These are phyloP conservation scores for Sicyos baderoa DNA, from an alignment of 306 rosid genomes.

Conservation along the genomic window DNA sequence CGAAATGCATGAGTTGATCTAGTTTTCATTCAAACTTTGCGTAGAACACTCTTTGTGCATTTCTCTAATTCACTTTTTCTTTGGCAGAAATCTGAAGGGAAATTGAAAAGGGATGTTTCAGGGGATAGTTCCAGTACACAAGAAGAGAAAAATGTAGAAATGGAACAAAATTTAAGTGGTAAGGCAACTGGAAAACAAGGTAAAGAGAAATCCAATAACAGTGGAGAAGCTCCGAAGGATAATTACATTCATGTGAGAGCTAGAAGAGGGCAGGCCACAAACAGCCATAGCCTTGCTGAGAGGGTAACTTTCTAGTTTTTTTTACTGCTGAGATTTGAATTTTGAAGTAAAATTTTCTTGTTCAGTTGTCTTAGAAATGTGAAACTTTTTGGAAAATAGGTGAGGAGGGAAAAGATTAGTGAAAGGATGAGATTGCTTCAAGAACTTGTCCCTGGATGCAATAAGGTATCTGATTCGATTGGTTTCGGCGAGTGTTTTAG, in stretches of 20 bases:
- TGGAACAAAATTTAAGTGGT: slow-evolving; percentile 41
- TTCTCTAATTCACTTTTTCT: slow-evolving; percentile 18
- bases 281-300: no score
- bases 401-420: slow-evolving; percentile 96
- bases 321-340: not conserved
- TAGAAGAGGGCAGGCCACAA: no score
- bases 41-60: no score
- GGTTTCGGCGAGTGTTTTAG: not conserved
- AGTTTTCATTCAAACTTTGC: no score
- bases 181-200: no score
- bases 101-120: slow-evolving; percentile 44
- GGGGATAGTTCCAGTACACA: slow-evolving; percentile 54
- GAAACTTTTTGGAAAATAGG: slow-evolving; percentile 38
- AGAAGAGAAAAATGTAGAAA: slow-evolving; percentile 54
- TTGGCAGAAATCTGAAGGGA: slow-evolving; percentile 68
- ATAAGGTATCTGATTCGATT: slow-evolving; percentile 44
- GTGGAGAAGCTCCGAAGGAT: no score
- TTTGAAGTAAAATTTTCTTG: slow-evolving; percentile 2
- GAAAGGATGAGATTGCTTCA: slow-evolving; percentile 97
- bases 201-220: no score
- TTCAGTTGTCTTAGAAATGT: not conserved
- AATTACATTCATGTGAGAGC: no score
- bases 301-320: no score
- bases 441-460: slow-evolving; percentile 99
- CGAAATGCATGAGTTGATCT: no score